A percentile compares a stretch with the other conserved stretches of the same genome.
phyloP scores from a whole-genome alignment of 1,139 yeast species.

The Suhomyces panamericanus region DNA sequence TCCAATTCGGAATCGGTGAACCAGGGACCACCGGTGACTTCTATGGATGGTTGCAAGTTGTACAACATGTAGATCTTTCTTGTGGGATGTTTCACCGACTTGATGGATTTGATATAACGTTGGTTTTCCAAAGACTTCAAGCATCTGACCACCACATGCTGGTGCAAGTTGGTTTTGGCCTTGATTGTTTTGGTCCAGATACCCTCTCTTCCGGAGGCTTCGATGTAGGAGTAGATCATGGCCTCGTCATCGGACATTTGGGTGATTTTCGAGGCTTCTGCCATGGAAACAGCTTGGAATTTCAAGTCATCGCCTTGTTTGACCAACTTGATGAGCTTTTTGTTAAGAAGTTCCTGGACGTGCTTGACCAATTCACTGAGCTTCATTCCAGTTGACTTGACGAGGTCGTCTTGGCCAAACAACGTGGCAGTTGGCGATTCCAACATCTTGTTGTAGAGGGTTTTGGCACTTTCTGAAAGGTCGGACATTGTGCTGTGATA shows the following conservation, averaged over 20 bases:
- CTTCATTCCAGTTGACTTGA: slow-evolving; percentile 38
- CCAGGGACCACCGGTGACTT: slow-evolving; percentile 99
- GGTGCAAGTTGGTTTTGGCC: slow-evolving; percentile 89
- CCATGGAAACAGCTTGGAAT: slow-evolving; percentile 69
- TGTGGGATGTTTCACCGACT: slow-evolving; percentile 93
- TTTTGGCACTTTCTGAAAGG: slow-evolving; percentile 51
- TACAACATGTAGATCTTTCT: slow-evolving; percentile 95
- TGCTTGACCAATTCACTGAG: slow-evolving; percentile 53
- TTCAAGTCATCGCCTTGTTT: slow-evolving; percentile 63
- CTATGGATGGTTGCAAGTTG: slow-evolving; percentile 88
- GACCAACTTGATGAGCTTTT: slow-evolving; percentile 66
- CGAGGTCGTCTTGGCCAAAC: slow-evolving; percentile 62
- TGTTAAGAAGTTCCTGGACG: slow-evolving; percentile 66
- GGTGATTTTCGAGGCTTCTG: slow-evolving; percentile 70
- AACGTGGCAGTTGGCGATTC: slow-evolving; percentile 45
- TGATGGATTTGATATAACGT: slow-evolving; percentile 84
- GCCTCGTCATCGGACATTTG: slow-evolving; percentile 87
- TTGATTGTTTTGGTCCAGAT: slow-evolving; percentile 94
- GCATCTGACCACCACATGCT: slow-evolving; percentile 85
- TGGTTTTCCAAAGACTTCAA: slow-evolving; percentile 80
- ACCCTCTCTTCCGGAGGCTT: slow-evolving; percentile 92
- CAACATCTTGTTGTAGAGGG: slow-evolving; percentile 61
- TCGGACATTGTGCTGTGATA: slow-evolving; percentile 7
- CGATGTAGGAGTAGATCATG: slow-evolving; percentile 86
- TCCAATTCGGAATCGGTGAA: slow-evolving; percentile 95